Evolutionary conservation across 345 rosid species (phyloP), one percentile per base, ranked within the genome.

Genomic region (Syzygium oleosum): DNA sequence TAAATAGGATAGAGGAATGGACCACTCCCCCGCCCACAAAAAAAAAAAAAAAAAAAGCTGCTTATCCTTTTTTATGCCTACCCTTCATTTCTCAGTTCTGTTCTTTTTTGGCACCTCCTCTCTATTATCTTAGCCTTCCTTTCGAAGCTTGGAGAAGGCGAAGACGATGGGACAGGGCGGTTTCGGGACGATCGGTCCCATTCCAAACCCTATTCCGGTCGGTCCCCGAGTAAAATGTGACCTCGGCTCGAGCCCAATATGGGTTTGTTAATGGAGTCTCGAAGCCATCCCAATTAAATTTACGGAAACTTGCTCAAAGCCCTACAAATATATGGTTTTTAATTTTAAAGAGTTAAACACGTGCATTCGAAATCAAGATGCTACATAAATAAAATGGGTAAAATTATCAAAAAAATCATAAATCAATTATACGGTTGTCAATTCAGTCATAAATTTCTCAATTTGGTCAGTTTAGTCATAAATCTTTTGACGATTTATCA

Each of bases 391-490:
- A 59, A 59, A 12, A 59, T 25, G n/a, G 29, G 14, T 1, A 25
- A 5, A 59, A 59, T 59, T 10, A 25, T 25, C 0, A 1, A 61
- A 61, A n/a, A 61, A 19, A 0, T 2, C 23, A 0, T 19, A 34
- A 21, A 73, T 2, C 4, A 9, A 73, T 34, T 31, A 0, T 68
- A 17, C 9, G 0, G 0, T 0, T 1, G 2, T 16, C 2, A 65
- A 29, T 65, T 31, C 9, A 6, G 0, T 2, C 17, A 14, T 29
- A 63, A 29, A 0, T 0, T 63, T 14, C 3, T 63, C 2, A 63
- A 29, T 22, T 55, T 55, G 12, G 0, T 0, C 12, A 55, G 22
- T 63, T 63, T 29, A 29, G 0, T 63, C 0, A 0, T 68, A 31
- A 68, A 68, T 6, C 0, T 65, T 19, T 54, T 54, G 7, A 54